Evolutionary conservation across 2,329 filamentous ascomycete genomes (phyloP), one percentile per base, ranked within the genome.

Genomic region (Xylaria sp.): DNA sequence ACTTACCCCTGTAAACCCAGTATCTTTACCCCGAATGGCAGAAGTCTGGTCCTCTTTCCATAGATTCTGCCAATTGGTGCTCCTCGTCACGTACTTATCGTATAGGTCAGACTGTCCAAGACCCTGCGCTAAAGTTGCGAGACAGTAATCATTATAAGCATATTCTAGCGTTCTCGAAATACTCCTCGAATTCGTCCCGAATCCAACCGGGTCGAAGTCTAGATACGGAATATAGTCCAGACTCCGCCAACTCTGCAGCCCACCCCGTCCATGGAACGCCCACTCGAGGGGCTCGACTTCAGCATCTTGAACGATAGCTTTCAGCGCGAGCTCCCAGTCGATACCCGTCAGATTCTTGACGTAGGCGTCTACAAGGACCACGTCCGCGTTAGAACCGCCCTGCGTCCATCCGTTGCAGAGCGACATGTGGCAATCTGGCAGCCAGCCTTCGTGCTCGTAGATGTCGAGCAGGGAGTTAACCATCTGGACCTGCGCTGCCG

Each of bases 121-220:
- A 1, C 80, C 81, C 42, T 79, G 73, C 0, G 85, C 85, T 8
- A 81, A 69, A 0, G 74, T 78, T 5, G 84, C 85, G 16, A 88
- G 81, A 63, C 84, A 87, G 71, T 84, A 91, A 76, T 91, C 89
- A 61, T 91, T 84, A 77, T 91, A 91, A 0, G 88, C 85, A 73
- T 91, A 91, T 74, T 92, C 90, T 1, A 92, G 84, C 0, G 90
- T 92, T 9, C 90, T 82, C 1, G 88, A 91, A n/a, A 92, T 86
- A 61, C 86, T 89, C 8, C 90, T 84, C 0, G 90, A 91, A 71
- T 89, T 87, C 0, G 87, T 86, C 0, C 90, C 90, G 12, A 85
- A 83, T 0, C 88, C 88, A 1, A 82, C 76, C 0, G 85, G 83
- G 71, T 92, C 90, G 55, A 84, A 86, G 70, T 92, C 88, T 6